phyloP scores from a whole-genome alignment of 2,329 filamentous ascomycete species.

The Thielaviopsis ethacetica region DNA sequence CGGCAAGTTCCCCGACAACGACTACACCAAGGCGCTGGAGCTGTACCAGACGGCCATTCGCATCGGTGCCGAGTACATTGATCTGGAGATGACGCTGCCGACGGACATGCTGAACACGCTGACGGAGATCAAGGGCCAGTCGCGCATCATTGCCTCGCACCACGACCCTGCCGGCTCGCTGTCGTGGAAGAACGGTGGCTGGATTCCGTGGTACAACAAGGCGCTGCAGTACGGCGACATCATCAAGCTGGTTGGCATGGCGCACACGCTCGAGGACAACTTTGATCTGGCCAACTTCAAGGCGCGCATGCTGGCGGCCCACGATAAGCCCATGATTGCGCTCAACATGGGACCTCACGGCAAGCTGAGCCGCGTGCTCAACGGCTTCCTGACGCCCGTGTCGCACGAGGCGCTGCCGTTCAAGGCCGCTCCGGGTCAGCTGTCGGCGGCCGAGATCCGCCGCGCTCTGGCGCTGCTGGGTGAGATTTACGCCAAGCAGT shows the following conservation, averaged over 20 bases:
- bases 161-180: slow-evolving; percentile 68
- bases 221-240: slow-evolving; percentile 82
- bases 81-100: slow-evolving; percentile 78
- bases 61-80: slow-evolving; percentile 80
- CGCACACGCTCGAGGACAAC: slow-evolving; percentile 66
- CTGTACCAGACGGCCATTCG: slow-evolving; percentile 68
- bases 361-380: slow-evolving; percentile 79
- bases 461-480: slow-evolving; percentile 63
- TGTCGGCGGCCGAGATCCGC: slow-evolving; percentile 80
- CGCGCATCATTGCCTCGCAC: slow-evolving; percentile 85
- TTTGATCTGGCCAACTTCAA: slow-evolving; percentile 73
- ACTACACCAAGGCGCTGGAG: slow-evolving; percentile 49
- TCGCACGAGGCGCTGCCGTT: slow-evolving; percentile 79
- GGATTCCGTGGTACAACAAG: slow-evolving; percentile 79
- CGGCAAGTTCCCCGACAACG: slow-evolving; percentile 69
- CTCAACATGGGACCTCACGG: slow-evolving; percentile 88
- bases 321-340: slow-evolving; percentile 73
- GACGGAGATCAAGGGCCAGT: slow-evolving; percentile 48
- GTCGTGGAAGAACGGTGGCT: slow-evolving; percentile 85
- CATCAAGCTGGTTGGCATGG: slow-evolving; percentile 83
- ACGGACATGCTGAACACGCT: slow-evolving; percentile 57
- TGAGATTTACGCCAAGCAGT: slow-evolving; percentile 56
- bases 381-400: slow-evolving; percentile 87
- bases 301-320: slow-evolving; percentile 51
- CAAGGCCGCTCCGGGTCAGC: slow-evolving; percentile 84